Percentiles rank a stretch among this genome's conserved stretches.
phyloP scores from a whole-genome alignment of 2,329 filamentous ascomycete species.

The Paramyrothecium roridum region DNA sequence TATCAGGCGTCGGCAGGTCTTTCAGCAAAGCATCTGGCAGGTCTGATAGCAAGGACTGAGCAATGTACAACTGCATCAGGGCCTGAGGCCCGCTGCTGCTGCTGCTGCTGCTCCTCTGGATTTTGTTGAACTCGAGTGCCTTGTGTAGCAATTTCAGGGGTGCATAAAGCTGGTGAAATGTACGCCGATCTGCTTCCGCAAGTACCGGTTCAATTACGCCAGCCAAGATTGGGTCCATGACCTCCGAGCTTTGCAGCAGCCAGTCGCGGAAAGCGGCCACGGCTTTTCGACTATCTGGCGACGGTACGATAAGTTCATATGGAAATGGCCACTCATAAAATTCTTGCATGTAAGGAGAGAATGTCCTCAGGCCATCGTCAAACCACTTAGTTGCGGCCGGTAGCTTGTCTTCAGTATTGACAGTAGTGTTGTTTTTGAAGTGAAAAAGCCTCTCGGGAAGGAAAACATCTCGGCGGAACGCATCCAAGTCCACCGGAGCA shows the following conservation, averaged over 20 bases:
- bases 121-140: slow-evolving; percentile 44
- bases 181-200: slow-evolving; percentile 14
- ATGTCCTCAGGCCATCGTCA: slow-evolving; percentile 7
- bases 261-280: slow-evolving; percentile 22
- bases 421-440: slow-evolving; percentile 32
- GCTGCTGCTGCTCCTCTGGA: too few species aligned
- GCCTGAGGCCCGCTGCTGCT: slow-evolving; percentile 13
- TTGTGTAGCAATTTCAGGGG: slow-evolving; percentile 64
- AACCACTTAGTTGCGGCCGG: slow-evolving; percentile 63
- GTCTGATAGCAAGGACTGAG: slow-evolving; percentile 70
- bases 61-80: slow-evolving; percentile 68
- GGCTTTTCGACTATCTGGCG: slow-evolving; percentile 9
- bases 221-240: slow-evolving; percentile 25
- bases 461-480: slow-evolving; percentile 54
- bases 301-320: slow-evolving; percentile 32
- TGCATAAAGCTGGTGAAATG: slow-evolving; percentile 56
- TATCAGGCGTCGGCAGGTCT: slow-evolving; percentile 65
- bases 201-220: slow-evolving; percentile 25
- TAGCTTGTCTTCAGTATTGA: slow-evolving; percentile 23
- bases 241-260: slow-evolving; percentile 19
- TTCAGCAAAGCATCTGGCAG: slow-evolving; percentile 60
- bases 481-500: slow-evolving; percentile 25
- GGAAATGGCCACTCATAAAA: slow-evolving; percentile 30
- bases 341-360: slow-evolving; percentile 24
- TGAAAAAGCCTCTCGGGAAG: slow-evolving; percentile 44